Conservation (phyloP, 768 basidiomycete genomes). For the Psilocybe sp. region DNA sequence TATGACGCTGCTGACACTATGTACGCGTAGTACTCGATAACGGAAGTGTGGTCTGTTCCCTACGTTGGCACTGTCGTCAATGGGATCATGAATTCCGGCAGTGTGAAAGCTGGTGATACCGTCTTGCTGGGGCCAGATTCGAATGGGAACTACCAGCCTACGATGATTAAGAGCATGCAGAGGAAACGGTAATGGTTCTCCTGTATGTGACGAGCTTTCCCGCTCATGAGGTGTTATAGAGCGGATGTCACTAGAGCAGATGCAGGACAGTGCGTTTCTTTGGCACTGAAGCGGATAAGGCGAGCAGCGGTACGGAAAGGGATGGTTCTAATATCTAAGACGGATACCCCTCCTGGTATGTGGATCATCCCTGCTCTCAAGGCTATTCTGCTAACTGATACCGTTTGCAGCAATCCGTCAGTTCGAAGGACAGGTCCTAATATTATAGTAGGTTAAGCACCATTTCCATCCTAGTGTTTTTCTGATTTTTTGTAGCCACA, state of each 20-base stretch:
- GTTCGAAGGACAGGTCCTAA: conserved; percentile 93
- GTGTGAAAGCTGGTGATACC: conserved; percentile 73
- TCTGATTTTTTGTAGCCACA: conserved; percentile 52
- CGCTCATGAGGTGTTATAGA: conserved; percentile 32
- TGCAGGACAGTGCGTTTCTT: conserved; percentile 92
- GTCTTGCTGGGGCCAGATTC: conserved; percentile 90
- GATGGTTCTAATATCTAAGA: conserved; percentile 86
- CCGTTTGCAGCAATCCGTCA: conserved; percentile 58
- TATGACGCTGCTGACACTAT: not conserved
- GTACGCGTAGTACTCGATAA: conserved; percentile 66
- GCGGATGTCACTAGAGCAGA: conserved; percentile 83
- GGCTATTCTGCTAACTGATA: conserved; percentile 1
- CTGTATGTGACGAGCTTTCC: not conserved
- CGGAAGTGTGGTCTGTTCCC: conserved; percentile 86
- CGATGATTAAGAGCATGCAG: conserved; percentile 88
- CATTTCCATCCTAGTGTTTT: not conserved
- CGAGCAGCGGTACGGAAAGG: conserved; percentile 85
- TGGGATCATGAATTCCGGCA: conserved; percentile 78
- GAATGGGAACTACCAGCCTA: conserved; percentile 82
- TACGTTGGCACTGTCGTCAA: conserved; percentile 85
- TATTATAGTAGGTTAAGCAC: conserved; percentile 69
- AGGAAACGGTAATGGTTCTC: conserved; percentile 65
- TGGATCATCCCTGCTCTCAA: not conserved
- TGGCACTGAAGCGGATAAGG: conserved; percentile 88
- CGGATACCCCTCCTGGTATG: conserved; percentile 74